A percentile compares a stretch with the other conserved stretches of the same genome.
Evolutionary conservation across 441 rosid genomes (phyloP).

Genomic region (Gossypium aridum): DNA sequence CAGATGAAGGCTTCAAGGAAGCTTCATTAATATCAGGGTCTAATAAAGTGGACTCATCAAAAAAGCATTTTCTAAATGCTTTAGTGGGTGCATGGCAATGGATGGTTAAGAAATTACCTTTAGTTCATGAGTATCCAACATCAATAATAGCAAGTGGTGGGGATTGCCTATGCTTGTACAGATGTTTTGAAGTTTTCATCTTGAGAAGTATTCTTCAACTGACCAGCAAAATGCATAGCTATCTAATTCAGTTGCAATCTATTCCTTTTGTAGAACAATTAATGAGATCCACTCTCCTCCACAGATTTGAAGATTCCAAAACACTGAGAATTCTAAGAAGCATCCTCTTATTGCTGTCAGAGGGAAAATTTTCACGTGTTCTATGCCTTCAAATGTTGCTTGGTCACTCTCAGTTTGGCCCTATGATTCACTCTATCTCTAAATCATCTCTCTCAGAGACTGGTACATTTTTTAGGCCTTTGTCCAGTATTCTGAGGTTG

Average conservation of each 20-base stretch:
- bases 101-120: constrained; percentile 49
- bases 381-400: constrained; percentile 66
- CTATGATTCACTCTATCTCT: constrained; percentile 42
- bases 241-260: constrained; percentile 47
- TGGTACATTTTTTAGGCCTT: constrained; percentile 56
- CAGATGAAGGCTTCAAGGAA: constrained; percentile 24
- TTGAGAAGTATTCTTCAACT: constrained; percentile 55
- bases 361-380: constrained; percentile 45
- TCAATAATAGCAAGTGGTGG: constrained; percentile 18
- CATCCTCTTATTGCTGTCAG: constrained; percentile 45
- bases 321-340: constrained; percentile 48
- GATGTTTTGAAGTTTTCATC: constrained; percentile 61
- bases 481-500: constrained; percentile 72
- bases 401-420: constrained; percentile 80
- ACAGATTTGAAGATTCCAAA: constrained; percentile 69
- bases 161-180: constrained; percentile 40
- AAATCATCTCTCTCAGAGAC: constrained; percentile 32
- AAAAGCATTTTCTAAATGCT: constrained; percentile 42
- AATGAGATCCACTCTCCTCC: constrained; percentile 60
- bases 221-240: constrained; percentile 38
- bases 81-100: constrained; percentile 62
- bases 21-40: constrained; percentile 24
- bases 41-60: constrained; percentile 30
- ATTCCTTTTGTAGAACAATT: constrained; percentile 70
- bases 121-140: constrained; percentile 21